Evolutionary conservation across 2,329 filamentous ascomycete species (phyloP), one percentile per base, ranked within the genome.

Genomic region (Acephala macrosclerotiorum): DNA sequence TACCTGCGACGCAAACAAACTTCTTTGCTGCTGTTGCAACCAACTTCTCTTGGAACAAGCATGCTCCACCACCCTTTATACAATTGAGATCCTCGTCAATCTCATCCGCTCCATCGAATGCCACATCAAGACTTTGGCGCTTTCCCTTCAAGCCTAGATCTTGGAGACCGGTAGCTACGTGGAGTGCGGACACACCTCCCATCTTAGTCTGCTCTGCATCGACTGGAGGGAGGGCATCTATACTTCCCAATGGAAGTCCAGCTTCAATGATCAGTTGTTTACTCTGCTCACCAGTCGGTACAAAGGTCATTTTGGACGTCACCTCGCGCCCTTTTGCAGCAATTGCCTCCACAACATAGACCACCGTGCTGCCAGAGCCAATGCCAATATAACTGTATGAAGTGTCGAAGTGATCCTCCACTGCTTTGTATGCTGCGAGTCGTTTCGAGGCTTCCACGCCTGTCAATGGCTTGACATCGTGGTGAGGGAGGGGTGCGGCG

Each of bases 61-160:
- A 99, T n/a, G 94, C 96, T 65, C 96, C 96, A 58, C 96, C 96
- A 62, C 96, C 96, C 83, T 98, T 98, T 82, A 99, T 98, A 76
- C 95, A 93, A 80, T 98, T 99, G 66, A 99, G 81, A 60, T 96
- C 92, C 56, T 93, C 89, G 77, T 99, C 96, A 36, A 99, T 94
- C 82, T 99, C 96, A 77, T 99, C 96, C 3, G 96, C 96, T 61
- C 96, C 96, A 76, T 99, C 96, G 77, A 99, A 99, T 58, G 92
- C 92, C 20, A 98, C 91, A 75, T 98, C 95, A 33, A 99, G 85
- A 76, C 89, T 79, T 66, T 79, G 75, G 55, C 80, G 71, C 65
- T 76, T 77, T 56, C 76, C 76, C 47, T 74, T 78, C 45, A 77
- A 64, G 9, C 74, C 75, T 29, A 77, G 53, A 61, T 77, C 75